These are phyloP conservation scores for Candida montana DNA, from an alignment of 805 yeast genomes.

Conservation along the genomic window DNA sequence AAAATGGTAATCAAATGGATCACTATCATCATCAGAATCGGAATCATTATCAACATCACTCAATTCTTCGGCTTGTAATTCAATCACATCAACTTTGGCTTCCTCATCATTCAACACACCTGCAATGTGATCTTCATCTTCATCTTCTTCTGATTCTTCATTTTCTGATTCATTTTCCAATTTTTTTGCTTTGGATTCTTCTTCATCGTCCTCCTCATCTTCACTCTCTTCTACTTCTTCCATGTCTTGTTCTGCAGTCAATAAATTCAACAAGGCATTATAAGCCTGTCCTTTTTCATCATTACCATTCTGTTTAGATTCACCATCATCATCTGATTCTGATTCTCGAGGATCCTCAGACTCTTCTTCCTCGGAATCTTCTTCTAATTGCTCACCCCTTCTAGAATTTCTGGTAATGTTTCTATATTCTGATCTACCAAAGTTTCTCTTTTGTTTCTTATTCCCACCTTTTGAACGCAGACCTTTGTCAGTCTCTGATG, in stretches of 20 bases:
- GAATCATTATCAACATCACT: slow-evolving; percentile 19
- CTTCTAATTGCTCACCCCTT: slow-evolving; percentile 25
- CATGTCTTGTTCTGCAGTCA: slow-evolving; percentile 40
- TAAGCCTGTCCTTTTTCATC: slow-evolving; percentile 43
- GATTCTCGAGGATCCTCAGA: not conserved
- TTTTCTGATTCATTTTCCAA: slow-evolving; percentile 19
- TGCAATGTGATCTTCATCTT: slow-evolving; percentile 24
- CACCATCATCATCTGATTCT: not conserved
- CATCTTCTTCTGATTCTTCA: slow-evolving; percentile 31
- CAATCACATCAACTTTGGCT: slow-evolving; percentile 20
- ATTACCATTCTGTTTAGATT: not conserved
- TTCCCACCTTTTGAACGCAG: not conserved
- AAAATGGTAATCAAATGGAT: slow-evolving; percentile 78
- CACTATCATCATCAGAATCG: slow-evolving; percentile 38
- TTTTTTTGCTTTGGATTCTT: slow-evolving; percentile 14
- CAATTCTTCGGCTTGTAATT: slow-evolving; percentile 28
- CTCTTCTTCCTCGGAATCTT: slow-evolving; percentile 18
- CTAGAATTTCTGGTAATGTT: slow-evolving; percentile 51
- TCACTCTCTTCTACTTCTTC: slow-evolving; percentile 15
- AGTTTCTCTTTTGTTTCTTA: slow-evolving; percentile 19
- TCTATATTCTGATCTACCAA: slow-evolving; percentile 61
- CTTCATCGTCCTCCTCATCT: slow-evolving; percentile 17
- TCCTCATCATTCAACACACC: slow-evolving; percentile 20
- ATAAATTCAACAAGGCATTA: slow-evolving; percentile 59
- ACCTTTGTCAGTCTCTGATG: not conserved